Percentiles rank a stretch among this genome's conserved stretches.
Conservation (phyloP, 441 rosid genomes). For the Oxalis stricta region DNA sequence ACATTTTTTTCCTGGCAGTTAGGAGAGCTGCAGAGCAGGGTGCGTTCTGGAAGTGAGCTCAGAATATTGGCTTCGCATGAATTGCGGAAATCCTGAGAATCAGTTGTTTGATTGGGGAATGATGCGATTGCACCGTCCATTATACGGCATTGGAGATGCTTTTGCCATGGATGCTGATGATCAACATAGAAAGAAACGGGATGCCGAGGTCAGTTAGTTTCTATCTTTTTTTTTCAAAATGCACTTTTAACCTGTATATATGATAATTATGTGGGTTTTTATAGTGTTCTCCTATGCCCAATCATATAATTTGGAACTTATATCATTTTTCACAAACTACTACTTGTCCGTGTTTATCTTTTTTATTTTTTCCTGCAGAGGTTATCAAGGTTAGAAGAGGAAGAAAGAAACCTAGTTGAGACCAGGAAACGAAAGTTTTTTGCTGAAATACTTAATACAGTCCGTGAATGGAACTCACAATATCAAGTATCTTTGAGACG, state of each 20-base stretch:
- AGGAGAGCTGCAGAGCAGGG: constrained; percentile 64
- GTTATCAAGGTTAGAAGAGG: constrained; percentile 75
- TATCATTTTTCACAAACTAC: neutral
- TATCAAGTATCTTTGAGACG: constrained; percentile 76
- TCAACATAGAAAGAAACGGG: constrained; percentile 84
- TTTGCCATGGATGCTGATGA: constrained; percentile 83
- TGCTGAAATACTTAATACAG: constrained; percentile 76
- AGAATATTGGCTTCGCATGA: constrained; percentile 71
- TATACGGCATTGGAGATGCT: constrained; percentile 87
- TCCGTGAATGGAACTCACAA: constrained; percentile 84
- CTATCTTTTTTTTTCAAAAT: neutral
- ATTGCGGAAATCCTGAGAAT: constrained; percentile 58
- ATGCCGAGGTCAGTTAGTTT: constrained; percentile 59
- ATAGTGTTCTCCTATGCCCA: constrained; percentile 1
- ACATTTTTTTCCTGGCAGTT: constrained; percentile 42
- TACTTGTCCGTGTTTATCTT: constrained; percentile 14
- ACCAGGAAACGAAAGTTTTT: constrained; percentile 82
- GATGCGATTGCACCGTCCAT: constrained; percentile 73
- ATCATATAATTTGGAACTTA: neutral
- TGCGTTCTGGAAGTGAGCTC: constrained; percentile 71
- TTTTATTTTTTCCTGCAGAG: constrained; percentile 42
- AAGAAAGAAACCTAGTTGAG: constrained; percentile 67
- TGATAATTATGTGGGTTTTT: constrained; percentile 5
- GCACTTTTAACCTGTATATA: too few relatives aligned
- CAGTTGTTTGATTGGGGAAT: constrained; percentile 90